Evolutionary conservation across 176 grass and related monocot genomes (phyloP).

Genomic region (Oryza glumipatula): DNA sequence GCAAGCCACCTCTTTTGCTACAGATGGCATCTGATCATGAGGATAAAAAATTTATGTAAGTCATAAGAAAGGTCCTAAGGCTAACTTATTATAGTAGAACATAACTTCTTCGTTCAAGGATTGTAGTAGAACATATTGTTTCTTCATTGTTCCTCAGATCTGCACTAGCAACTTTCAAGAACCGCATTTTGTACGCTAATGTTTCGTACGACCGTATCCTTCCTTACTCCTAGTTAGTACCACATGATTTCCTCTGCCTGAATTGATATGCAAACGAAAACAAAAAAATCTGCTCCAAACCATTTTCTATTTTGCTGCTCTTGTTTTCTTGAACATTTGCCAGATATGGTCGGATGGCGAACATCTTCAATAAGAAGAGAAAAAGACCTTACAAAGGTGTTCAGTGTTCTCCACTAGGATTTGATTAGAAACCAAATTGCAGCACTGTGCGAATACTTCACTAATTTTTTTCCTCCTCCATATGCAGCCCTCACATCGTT

Average conservation of each 20-base stretch:
- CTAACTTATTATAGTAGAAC: constrained; percentile 8
- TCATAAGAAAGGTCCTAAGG: background rate
- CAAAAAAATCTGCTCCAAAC: background rate
- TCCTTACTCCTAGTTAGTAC: background rate
- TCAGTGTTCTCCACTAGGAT: constrained; percentile 30
- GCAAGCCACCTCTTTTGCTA: constrained; percentile 75
- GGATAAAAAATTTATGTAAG: constrained; percentile 73
- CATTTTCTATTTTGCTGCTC: constrained; percentile 28
- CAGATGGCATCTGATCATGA: constrained; percentile 72
- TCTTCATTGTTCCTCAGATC: constrained; percentile 52
- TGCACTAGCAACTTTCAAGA: constrained; percentile 75
- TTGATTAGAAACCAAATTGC: background rate
- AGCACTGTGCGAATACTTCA: background rate
- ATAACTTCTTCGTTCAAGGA: no score
- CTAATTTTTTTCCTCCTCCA: background rate
- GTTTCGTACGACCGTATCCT: constrained; percentile 96
- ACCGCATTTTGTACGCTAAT: constrained; percentile 75
- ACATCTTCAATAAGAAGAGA: constrained; percentile 95
- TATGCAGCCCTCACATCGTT: constrained; percentile 58
- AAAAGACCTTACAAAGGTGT: constrained; percentile 67
- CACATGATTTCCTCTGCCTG: constrained; percentile 6
- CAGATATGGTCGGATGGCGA: constrained; percentile 93
- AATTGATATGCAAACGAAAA: background rate
- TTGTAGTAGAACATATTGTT: background rate
- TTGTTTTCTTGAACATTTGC: constrained; percentile 58